Evolutionary conservation across 192 early-diverging fungal genomes (phyloP), one percentile per base, ranked within the genome.

Genomic region (Coemansia sp.): DNA sequence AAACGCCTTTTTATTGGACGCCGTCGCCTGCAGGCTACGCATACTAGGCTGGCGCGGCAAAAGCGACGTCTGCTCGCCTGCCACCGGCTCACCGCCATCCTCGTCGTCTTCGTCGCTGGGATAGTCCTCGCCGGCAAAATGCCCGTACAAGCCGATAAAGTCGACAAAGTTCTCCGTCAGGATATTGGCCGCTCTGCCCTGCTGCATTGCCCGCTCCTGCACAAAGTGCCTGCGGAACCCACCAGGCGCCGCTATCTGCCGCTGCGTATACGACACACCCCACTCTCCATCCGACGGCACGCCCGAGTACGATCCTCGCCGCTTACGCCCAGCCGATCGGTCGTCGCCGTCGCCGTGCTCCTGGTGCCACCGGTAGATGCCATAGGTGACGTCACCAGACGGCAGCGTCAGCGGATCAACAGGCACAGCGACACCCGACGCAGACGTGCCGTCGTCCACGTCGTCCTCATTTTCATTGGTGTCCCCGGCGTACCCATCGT

Each of bases 121-220:
- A 59, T 89, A 85, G 60, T 93, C 91, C 69, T 93, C 93, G 53
- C 94, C 95, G 25, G 90, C 95, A 78, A 94, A 98, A 65, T 91
- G 94, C 29, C 93, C 93, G 65, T 91, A 96, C 57, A 98, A 83
- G 14, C 86, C 88, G 55, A 98, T 84, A 70, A 98, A 96, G 70
- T 98, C 95, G 36, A 95, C 85, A 84, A 95, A 98, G 74, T 89
- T 95, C 19, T 84, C 72, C 1, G 95, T 94, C 61, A 94, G 68
- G 19, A 86, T 82, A 49, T 87, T 88, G 25, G 70, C 82, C 28
- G 67, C 64, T 20, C 84, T 80, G 48, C 91, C 93, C 61, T 82
- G 81, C 30, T 80, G 72, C 23, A 71, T 69, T 7, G 91, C 91
- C 50, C 91, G 84, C 59, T 86, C 75, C n/a, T 84, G 83, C 46